Evolutionary conservation across 1,284 basidiomycete species (phyloP), one percentile per base, ranked within the genome.

Genomic region (Rhizoctonia solani): DNA sequence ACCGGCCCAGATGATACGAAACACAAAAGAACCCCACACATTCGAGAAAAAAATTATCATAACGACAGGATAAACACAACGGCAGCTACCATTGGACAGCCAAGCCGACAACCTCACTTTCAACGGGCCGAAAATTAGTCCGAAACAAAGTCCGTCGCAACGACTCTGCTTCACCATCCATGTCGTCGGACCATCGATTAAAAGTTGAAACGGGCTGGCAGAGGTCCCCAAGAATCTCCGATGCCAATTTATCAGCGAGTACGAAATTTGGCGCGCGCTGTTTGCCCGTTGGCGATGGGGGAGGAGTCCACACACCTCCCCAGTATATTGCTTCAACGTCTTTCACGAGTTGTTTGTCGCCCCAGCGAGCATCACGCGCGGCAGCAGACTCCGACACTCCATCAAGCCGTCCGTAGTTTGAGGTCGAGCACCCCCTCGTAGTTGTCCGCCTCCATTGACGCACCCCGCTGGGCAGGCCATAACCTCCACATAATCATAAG

Each of bases 391-490:
- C 76, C 77, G 75, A 76, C 53, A 76, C 78, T 69, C 75, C 81
- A 66, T 80, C 80, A 14, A 81, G 52, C 14, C 42, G 53, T 50
- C 70, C 63, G 56, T 68, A 23, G 61, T 68, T 19, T 13, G 29
- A 54, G 68, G 42, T 66, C 32, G 32, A 23, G 42, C 3, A 75
- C 74, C 68, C 73, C 80, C 87, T 71, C 89, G 88, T 73, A 95
- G 81, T 79, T 99, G 97, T 1, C 97, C 97, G 27, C 97, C 96
- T 2, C 97, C 96, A 74, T 98, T 98, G 54, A 98, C 93, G 75
- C 97, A 99, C 4, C 97, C 97, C 0, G 91, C 87, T 0, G 97
- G 97, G 79, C 97, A 99, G 23, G 97, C 97, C 97, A 99, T 99
- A 69, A 99, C 95, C 75, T 99, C 97, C 54, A 99, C 90, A 76